Evolutionary conservation across 2,329 filamentous ascomycete genomes (phyloP).

Genomic region (Cladosporium sp.): DNA sequence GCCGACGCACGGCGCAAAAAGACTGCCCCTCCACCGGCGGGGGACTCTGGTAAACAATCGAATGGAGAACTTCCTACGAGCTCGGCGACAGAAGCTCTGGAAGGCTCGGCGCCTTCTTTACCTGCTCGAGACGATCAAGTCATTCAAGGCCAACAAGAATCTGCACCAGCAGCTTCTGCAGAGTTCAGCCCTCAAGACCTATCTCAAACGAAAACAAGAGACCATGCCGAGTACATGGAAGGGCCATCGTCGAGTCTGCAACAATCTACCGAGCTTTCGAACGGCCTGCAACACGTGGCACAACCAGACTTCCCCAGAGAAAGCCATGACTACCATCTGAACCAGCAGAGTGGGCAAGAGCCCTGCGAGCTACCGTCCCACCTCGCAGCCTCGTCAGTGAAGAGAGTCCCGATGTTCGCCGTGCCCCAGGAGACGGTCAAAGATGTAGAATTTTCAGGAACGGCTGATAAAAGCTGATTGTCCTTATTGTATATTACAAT

Average conservation of each 20-base stretch:
- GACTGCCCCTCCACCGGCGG: constrained; percentile 14
- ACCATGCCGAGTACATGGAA: no score
- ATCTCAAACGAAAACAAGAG: no score
- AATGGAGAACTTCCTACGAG: no score
- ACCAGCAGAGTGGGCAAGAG: neutral
- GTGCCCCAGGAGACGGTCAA: constrained; percentile 38
- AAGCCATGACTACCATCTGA: constrained; percentile 5
- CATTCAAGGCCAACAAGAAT: no score
- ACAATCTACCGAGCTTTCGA: neutral
- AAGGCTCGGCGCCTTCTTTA: no score
- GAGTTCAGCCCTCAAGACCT: no score
- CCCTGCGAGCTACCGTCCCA: constrained; percentile 25
- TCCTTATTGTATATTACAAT: no score
- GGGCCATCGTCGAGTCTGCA: neutral
- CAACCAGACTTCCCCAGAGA: constrained; percentile 15
- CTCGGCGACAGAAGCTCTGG: no score
- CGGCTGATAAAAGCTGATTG: neutral
- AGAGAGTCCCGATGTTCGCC: constrained; percentile 41
- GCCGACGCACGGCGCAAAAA: constrained; percentile 64
- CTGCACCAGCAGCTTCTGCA: no score
- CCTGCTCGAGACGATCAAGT: no score
- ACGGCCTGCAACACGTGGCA: constrained; percentile 19
- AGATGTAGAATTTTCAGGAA: constrained; percentile 30
- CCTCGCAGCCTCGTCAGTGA: constrained; percentile 23
- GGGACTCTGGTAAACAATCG: neutral